These are phyloP conservation scores for Chaetomiaceae sp. DNA, from an alignment of 2,329 filamentous ascomycete species.

Conservation along the genomic window DNA sequence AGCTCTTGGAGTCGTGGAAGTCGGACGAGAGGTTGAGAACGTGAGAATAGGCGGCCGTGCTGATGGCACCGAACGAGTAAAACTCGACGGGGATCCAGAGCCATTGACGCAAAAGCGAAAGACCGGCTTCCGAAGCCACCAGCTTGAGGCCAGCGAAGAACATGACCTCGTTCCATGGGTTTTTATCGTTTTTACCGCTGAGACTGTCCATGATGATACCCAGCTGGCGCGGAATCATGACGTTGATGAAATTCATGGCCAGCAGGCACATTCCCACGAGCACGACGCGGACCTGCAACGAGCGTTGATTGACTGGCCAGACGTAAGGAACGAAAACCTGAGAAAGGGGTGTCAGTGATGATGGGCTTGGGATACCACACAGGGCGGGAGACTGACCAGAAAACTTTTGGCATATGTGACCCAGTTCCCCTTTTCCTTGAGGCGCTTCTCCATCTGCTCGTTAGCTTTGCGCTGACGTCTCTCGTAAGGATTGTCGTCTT, in stretches of 20 bases:
- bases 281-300: conserved; percentile 62
- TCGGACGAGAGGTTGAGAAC: conserved; percentile 57
- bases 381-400: conserved; percentile 37
- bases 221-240: conserved; percentile 75
- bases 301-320: conserved; percentile 64
- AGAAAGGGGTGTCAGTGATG: neutral
- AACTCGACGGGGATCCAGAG: conserved; percentile 56
- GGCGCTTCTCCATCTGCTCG: conserved; percentile 60
- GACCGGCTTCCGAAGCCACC: conserved; percentile 50
- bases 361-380: neutral
- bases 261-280: conserved; percentile 65
- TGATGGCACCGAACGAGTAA: conserved; percentile 51
- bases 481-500: conserved; percentile 51
- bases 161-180: conserved; percentile 48
- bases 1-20: conserved; percentile 57
- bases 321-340: conserved; percentile 73
- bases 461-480: conserved; percentile 48
- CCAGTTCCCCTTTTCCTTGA: conserved; percentile 74
- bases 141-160: conserved; percentile 49
- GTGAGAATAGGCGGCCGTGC: conserved; percentile 52
- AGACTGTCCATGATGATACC: conserved; percentile 73
- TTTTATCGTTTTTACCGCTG: conserved; percentile 42
- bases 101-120: conserved; percentile 49
- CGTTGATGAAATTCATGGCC: conserved; percentile 65
- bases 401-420: conserved; percentile 72